Base-by-base conservation (phyloP, 768 basidiomycete species). In the Boletus insuetus region DNA sequence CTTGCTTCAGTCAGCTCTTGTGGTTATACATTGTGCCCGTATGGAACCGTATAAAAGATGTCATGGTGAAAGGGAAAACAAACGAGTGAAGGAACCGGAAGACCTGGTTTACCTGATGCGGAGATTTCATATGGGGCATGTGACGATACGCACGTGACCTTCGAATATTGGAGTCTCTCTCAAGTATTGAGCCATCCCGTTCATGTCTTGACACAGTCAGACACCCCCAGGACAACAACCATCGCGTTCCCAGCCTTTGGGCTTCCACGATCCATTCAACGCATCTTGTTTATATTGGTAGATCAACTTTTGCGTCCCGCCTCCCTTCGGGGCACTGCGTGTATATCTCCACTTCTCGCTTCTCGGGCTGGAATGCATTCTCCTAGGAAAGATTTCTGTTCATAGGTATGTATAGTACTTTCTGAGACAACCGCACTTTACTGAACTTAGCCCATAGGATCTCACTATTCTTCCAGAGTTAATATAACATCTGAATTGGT, bases 281-380 rank as follows among this genome's bases (percentile, higher is more conserved):
- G 53, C 42, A 64, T 61, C 58, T 69, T 67, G 67, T 56, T 54
- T 53, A 66, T 69, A 69, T 49, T 56, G 45, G 41, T 38, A 41
- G 49, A 51, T 58, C 54, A 24, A 48, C 58, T 50, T 49, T 53
- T 60, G 35, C 55, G 14, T 22, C 40, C 29, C 46, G 46, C 50
- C 48, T 53, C 22, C 41, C 35, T 41, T 32, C 55, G 37, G 41
- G 50, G 55, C 52, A 32, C 35, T 54, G 55, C 48, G 58, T 52
- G 53, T 52, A 60, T 60, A 61, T 58, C 47, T 47, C 54, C 57
- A 26, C 47, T 51, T 47, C 22, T 51, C 47, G 45, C 29, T 51
- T 55, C 45, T 40, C 42, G 20, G 37, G 54, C 54, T 69, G 66
- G 66, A 58, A 67, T 67, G 66, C 62, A 55, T 56, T 29, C 55